Evolutionary conservation across 139 green algal genomes (phyloP), one percentile per base, ranked within the genome.

Genomic region (Ettlia oleoabundans): DNA sequence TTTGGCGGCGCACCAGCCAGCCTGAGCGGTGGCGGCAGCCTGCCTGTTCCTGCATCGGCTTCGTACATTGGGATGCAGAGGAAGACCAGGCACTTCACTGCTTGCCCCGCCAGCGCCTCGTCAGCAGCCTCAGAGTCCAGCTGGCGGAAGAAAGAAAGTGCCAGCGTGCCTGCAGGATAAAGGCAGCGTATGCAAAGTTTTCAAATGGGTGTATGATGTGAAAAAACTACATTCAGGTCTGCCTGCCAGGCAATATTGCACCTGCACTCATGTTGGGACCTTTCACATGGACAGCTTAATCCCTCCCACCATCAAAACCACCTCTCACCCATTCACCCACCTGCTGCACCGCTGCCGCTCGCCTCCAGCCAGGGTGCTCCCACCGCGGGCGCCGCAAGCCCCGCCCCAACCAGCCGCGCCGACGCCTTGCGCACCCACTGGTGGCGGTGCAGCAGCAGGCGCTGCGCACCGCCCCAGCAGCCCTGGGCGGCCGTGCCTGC

Each of bases 381-480:
- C 8, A 95, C 82, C 19, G 40, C 75, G 7, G 80, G 78, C 8
- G 43, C 64, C 52, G 37, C 88, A 21, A 98, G 83, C 1, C 47
- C 89, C 15, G 80, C 28, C 7, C 92, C 93, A 37, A 98, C 41
- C 72, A 98, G 85, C 41, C 95, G 88, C 26, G 77, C 87, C 15
- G 90, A 88, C 22, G 91, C 94, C 78, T 93, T 94, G 35, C 94
- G 92, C 69, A 98, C 93, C 95, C 95, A 98, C 63, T 90, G 30
- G 87, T 98, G 95, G 0, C 78, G 84, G 72, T 94, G 87, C 76
- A 92, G 79, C 77, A 82, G 76, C 82, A 77, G 53, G 77, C 58
- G 41, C 52, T 42, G 58, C 5, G 82, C 53, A n/a, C 61, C 58
- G 26, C 40, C 40, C 70, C 82, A 86, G 82, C 51, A 72, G 42